Conservation (phyloP, 129 eudicot genomes). For the Helianthus tuberosus region DNA sequence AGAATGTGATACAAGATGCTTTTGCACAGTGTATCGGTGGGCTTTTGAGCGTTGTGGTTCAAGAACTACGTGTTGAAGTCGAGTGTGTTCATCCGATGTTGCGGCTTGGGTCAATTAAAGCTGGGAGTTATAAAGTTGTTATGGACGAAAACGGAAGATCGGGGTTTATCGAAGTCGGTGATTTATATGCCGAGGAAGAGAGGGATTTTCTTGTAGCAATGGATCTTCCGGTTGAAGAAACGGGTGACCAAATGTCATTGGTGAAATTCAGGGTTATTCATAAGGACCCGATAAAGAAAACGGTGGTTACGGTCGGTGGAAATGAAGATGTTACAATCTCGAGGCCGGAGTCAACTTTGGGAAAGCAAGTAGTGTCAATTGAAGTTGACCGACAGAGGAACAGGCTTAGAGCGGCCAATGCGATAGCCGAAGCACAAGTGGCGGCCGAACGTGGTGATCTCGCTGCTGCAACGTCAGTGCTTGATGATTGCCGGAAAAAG, state of each 20-base stretch:
- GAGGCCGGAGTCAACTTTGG: slow-evolving; percentile 55
- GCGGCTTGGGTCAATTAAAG: slow-evolving; percentile 55
- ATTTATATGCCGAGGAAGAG: slow-evolving; percentile 91
- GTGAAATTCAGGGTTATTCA: slow-evolving; percentile 52
- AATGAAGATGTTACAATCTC: slow-evolving; percentile 43
- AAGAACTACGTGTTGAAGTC: slow-evolving; percentile 63
- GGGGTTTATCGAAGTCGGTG: slow-evolving; percentile 70
- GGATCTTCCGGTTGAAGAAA: slow-evolving; percentile 50
- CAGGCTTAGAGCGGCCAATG: slow-evolving; percentile 65
- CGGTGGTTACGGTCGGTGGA: slow-evolving; percentile 30
- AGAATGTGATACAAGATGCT: slow-evolving; percentile 84
- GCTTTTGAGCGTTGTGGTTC: slow-evolving; percentile 81
- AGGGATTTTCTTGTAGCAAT: slow-evolving; percentile 62
- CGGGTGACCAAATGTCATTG: slow-evolving; percentile 42
- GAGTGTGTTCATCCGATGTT: slow-evolving; percentile 60
- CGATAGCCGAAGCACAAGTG: slow-evolving; percentile 64
- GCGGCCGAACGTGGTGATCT: slow-evolving; percentile 77
- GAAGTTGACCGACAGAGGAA: slow-evolving; percentile 83
- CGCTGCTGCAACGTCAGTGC: slow-evolving; percentile 47
- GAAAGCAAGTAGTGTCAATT: slow-evolving; percentile 36
- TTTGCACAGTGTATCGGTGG: slow-evolving; percentile 99
- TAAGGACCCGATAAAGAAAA: slow-evolving; percentile 57
- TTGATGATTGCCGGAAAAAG: slow-evolving; percentile 49
- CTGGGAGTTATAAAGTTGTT: slow-evolving; percentile 64
- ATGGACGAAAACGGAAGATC: slow-evolving; percentile 38